Percentiles rank a stretch among this genome's conserved stretches.
Conservation (phyloP, 2,329 filamentous ascomycete species). For the Thielaviopsis musarum region DNA sequence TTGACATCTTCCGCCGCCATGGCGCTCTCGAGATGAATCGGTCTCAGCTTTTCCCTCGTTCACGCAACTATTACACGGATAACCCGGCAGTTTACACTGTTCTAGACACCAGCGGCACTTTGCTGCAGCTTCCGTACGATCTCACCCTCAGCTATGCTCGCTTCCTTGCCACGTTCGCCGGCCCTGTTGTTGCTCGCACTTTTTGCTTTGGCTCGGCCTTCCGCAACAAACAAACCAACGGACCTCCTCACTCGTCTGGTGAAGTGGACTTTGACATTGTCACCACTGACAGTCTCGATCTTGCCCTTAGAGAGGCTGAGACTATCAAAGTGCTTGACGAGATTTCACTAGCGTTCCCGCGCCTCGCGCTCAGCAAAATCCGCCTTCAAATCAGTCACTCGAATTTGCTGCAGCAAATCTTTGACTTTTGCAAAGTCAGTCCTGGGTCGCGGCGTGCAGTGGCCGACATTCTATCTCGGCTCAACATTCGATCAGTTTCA, state of each 20-base stretch:
- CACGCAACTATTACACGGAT: conserved; percentile 51
- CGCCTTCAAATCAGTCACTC: conserved; percentile 86
- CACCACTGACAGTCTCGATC: conserved; percentile 63
- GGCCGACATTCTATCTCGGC: conserved; percentile 70
- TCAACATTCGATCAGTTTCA: conserved; percentile 64
- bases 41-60: conserved; percentile 64
- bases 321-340: conserved; percentile 90
- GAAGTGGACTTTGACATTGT: conserved; percentile 96
- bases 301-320: conserved; percentile 83
- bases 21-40: conserved; percentile 71
- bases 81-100: conserved; percentile 52
- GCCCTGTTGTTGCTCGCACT: conserved; percentile 49
- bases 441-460: conserved; percentile 48
- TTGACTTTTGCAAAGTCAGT: conserved; percentile 75
- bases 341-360: conserved; percentile 65
- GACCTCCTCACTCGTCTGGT: conserved; percentile 65
- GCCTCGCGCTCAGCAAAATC: conserved; percentile 53
- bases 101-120: conserved; percentile 67
- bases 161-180: conserved; percentile 54
- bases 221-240: conserved; percentile 59
- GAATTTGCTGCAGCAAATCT: conserved; percentile 69
- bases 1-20: conserved; percentile 69
- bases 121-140: conserved; percentile 88
- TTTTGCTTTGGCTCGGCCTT: conserved; percentile 84
- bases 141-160: conserved; percentile 79